Base-by-base conservation (phyloP, 345 rosid genomes). In the Diplotaxis tenuifolia region DNA sequence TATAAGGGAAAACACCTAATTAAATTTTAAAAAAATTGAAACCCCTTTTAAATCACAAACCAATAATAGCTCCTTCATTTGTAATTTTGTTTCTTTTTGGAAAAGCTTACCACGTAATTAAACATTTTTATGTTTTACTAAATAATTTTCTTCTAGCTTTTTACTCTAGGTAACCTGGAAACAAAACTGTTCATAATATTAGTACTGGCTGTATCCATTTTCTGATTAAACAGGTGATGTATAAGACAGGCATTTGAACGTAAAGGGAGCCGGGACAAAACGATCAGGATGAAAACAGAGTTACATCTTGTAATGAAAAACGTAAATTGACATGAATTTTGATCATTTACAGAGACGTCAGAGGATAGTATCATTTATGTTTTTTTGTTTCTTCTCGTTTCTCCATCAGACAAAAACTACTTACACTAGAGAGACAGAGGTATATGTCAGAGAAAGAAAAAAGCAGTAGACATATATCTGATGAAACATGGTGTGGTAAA, bases 341-440 rank as follows among this genome's bases (percentile, higher is more conserved):
- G 62, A 76, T 76, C 68, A 76, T 76, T 32, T 70, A 65, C 80
- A 77, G 72, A 77, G 62, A 58, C 38, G 42, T 71, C 72, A 59
- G 80, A 77, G 72, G 75, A 76, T 58, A 45, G 72, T 76, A 76
- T 49, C 76, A 56, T 64, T 76, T 65, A 71, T 62, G 62, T 16
- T 15, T 1, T 52, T 31, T 49, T 10, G 6, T 53, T 54, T 72
- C 62, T 68, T 55, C 57, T 59, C 18, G 60, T 62, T 77, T 71
- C 76, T 77, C 60, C 72, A 77, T 71, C 40, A 77, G 68, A 71
- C 80, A 77, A 76, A 76, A 70, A 59, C 80, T 77, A 77, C 73
- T 77, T 77, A 77, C 80, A 71, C 77, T 77, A 72, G 31, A 60
- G 77, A 65, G 76, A 76, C 62, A 60, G 20, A 65, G 52, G 57